Conservation (phyloP, 805 yeast species). For the Starmera pachycereana region DNA sequence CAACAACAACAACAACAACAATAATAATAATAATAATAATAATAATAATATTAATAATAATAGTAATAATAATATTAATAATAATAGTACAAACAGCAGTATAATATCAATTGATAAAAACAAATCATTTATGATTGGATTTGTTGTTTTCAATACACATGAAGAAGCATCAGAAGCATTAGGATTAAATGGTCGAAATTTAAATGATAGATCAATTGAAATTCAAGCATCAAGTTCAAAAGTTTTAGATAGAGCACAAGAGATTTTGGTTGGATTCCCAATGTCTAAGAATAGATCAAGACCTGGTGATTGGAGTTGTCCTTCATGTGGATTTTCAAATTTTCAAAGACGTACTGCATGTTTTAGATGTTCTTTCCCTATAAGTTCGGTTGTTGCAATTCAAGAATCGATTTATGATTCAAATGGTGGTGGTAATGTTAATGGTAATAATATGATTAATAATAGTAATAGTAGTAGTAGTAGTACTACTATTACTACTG, state of each 20-base stretch:
- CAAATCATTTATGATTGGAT: slow-evolving; percentile 56
- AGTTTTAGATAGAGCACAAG: slow-evolving; percentile 75
- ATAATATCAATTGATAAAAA: slow-evolving; percentile 36
- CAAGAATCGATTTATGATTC: slow-evolving; percentile 44
- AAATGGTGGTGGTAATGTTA: background rate
- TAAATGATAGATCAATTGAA: slow-evolving; percentile 69
- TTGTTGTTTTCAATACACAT: slow-evolving; percentile 75
- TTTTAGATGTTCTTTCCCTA: slow-evolving; percentile 86
- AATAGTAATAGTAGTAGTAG: slow-evolving; percentile 8
- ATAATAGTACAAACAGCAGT: too few species aligned
- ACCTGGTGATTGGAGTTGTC: slow-evolving; percentile 98
- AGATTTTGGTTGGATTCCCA: slow-evolving; percentile 76
- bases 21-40: too few species aligned
- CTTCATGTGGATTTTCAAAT: slow-evolving; percentile 89
- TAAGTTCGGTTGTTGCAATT: slow-evolving; percentile 58
- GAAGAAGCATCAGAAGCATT: slow-evolving; percentile 79
- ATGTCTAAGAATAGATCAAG: slow-evolving; percentile 78
- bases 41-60: too few species aligned
- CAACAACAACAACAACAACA: too few species aligned
- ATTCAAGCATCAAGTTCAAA: slow-evolving; percentile 77
- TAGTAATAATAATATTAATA: too few species aligned
- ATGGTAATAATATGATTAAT: slow-evolving; percentile 2
- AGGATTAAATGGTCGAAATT: slow-evolving; percentile 65
- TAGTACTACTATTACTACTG: slow-evolving; percentile 5
- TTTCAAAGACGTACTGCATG: slow-evolving; percentile 92